phyloP scores from a whole-genome alignment of 164 flowering plant species.

The Vitis labrusca region DNA sequence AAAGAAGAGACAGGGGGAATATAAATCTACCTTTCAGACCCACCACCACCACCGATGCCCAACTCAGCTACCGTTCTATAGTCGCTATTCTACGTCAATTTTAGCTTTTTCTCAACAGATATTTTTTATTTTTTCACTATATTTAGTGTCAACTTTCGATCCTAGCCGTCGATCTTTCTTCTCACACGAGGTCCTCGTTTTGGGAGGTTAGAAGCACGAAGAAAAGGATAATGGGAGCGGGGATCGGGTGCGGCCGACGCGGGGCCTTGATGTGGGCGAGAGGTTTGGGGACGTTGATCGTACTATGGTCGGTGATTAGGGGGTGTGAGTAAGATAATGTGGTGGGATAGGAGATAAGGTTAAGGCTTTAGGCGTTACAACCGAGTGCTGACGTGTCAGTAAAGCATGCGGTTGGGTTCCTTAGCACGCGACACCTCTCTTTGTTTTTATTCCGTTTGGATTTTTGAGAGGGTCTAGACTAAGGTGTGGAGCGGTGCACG shows the following conservation, averaged over 20 bases:
- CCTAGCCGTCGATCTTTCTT: neutral
- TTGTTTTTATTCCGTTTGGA: neutral
- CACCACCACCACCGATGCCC: neutral
- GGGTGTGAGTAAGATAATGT: neutral
- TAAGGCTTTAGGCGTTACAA: neutral
- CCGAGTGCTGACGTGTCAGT: constrained; percentile 6
- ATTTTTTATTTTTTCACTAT: too few species aligned
- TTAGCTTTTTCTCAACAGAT: too few species aligned
- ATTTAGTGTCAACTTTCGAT: neutral
- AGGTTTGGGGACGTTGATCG: neutral
- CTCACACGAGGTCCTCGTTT: constrained; percentile 6
- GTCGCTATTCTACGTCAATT: too few species aligned
- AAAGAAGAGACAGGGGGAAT: too few species aligned
- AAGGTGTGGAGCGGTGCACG: neutral
- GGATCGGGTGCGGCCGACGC: neutral
- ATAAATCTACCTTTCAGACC: constrained; percentile 1
- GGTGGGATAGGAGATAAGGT: neutral
- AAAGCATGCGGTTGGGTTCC: neutral
- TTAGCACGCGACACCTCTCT: constrained; percentile 6
- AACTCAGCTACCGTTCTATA: constrained; percentile 10
- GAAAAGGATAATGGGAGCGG: neutral
- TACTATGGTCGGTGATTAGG: neutral
- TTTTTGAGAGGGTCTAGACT: neutral
- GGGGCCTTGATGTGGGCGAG: too few species aligned
- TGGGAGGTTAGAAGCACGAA: neutral